phyloP scores from a whole-genome alignment of 2,329 filamentous ascomycete species.

The Oidium heveae region DNA sequence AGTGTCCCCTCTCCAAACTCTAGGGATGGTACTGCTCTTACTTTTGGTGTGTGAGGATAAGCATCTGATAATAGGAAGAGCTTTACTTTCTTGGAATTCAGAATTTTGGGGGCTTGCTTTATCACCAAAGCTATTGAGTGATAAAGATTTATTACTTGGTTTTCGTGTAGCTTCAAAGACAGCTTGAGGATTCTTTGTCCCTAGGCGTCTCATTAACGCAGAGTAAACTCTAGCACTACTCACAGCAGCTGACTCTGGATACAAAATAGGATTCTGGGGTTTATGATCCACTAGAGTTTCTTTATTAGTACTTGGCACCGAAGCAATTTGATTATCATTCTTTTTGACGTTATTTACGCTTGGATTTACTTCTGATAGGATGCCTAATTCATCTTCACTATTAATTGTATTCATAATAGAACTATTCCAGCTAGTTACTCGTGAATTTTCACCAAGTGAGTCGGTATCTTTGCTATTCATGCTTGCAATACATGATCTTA shows the following conservation, averaged over 20 bases:
- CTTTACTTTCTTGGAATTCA: too few relatives aligned
- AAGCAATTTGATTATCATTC: conserved; percentile 20
- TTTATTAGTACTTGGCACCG: conserved; percentile 15
- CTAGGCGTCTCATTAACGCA: conserved; percentile 32
- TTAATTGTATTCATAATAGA: conserved; percentile 30
- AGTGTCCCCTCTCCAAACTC: too few relatives aligned
- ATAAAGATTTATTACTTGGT: too few relatives aligned
- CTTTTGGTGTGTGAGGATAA: too few relatives aligned
- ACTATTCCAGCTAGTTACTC: conserved; percentile 48
- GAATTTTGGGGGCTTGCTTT: too few relatives aligned
- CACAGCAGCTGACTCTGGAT: conserved; percentile 13
- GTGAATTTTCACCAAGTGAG: conserved; percentile 27
- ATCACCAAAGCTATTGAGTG: too few relatives aligned
- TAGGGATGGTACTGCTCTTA: too few relatives aligned
- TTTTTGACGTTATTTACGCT: conserved; percentile 41
- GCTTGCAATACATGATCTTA: conserved; percentile 28
- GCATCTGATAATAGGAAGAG: too few relatives aligned
- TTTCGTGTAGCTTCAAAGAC: too few relatives aligned
- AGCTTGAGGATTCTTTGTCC: conserved; percentile 18
- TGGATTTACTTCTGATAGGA: conserved; percentile 19
- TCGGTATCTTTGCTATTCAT: conserved; percentile 22
- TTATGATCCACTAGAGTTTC: conserved; percentile 7
- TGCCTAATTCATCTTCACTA: conserved; percentile 11
- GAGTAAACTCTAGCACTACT: conserved; percentile 36
- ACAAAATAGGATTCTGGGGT: conserved; percentile 3